These are phyloP conservation scores for Ajuga chamaepitys DNA, from an alignment of 257 asterid species.

Conservation along the genomic window DNA sequence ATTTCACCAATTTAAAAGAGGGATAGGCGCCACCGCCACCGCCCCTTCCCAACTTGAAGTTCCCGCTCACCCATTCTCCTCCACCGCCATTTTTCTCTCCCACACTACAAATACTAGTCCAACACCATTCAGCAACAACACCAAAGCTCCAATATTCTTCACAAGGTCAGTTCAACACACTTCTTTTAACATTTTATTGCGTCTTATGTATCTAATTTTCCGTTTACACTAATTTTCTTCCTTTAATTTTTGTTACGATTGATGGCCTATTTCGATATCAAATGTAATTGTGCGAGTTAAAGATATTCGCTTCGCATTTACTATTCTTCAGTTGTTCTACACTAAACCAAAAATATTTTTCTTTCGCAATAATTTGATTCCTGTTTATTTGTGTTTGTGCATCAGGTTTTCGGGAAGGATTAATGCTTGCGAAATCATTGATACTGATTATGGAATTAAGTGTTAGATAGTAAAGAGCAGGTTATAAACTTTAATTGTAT, in stretches of 20 bases:
- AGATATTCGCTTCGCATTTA: too few relatives aligned
- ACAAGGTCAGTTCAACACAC: constrained; percentile 2
- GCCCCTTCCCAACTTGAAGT: neutral
- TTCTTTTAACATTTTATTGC: too few relatives aligned
- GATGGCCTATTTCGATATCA: too few relatives aligned
- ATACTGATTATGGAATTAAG: neutral
- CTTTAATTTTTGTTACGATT: too few relatives aligned
- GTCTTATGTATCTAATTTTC: neutral
- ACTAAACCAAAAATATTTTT: neutral
- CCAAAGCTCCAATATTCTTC: too few relatives aligned
- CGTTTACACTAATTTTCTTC: neutral
- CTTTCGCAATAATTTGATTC: neutral
- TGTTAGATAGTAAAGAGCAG: neutral
- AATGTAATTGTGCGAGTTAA: too few relatives aligned
- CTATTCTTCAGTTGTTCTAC: neutral
- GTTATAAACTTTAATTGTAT: neutral
- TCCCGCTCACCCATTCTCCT: constrained; percentile 8
- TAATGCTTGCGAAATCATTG: neutral
- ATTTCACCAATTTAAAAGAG: too few relatives aligned
- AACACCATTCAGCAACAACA: too few relatives aligned
- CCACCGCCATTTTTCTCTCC: too few relatives aligned
- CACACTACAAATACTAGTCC: too few relatives aligned
- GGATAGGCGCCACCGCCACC: too few relatives aligned
- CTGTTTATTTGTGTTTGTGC: neutral
- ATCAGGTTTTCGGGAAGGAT: neutral